Conservation (phyloP, 2,329 filamentous ascomycete genomes). For the Colletotrichum sojae region DNA sequence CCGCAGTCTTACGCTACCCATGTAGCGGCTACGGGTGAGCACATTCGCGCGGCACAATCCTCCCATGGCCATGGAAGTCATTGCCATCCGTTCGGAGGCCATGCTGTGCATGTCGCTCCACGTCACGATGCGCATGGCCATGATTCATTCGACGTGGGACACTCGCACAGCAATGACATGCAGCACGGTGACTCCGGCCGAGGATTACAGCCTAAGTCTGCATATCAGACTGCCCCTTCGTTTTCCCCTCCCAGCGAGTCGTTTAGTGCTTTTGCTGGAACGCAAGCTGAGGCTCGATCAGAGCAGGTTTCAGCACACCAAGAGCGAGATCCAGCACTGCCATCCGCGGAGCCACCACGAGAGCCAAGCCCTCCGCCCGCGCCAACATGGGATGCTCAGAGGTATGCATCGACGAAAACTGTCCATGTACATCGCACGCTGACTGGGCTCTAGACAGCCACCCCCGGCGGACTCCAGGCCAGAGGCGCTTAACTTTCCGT, state of each 20-base stretch:
- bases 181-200: conserved; percentile 40
- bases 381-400: conserved; percentile 67
- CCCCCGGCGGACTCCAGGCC: conserved; percentile 79
- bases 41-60: conserved; percentile 45
- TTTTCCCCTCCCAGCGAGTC: conserved; percentile 49
- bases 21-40: conserved; percentile 51
- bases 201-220: conserved; percentile 42
- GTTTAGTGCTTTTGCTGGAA: conserved; percentile 58
- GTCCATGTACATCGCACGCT: conserved; percentile 30
- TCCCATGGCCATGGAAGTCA: conserved; percentile 44
- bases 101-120: conserved; percentile 36
- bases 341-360: conserved; percentile 51
- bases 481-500: conserved; percentile 88
- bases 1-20: conserved; percentile 48
- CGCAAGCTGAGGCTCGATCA: conserved; percentile 64
- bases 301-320: conserved; percentile 50
- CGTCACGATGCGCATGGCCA: conserved; percentile 39
- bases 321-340: conserved; percentile 45
- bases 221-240: conserved; percentile 43
- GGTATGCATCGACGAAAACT: conserved; percentile 52
- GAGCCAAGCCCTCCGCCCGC: conserved; percentile 52
- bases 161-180: conserved; percentile 38
- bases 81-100: conserved; percentile 43
- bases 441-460: conserved; percentile 66
- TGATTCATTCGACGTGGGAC: conserved; percentile 27